A percentile compares a stretch with the other conserved stretches of the same genome.
These are phyloP conservation scores for Tephrocybe sp. DNA, from an alignment of 768 basidiomycete species.

Conservation along the genomic window DNA sequence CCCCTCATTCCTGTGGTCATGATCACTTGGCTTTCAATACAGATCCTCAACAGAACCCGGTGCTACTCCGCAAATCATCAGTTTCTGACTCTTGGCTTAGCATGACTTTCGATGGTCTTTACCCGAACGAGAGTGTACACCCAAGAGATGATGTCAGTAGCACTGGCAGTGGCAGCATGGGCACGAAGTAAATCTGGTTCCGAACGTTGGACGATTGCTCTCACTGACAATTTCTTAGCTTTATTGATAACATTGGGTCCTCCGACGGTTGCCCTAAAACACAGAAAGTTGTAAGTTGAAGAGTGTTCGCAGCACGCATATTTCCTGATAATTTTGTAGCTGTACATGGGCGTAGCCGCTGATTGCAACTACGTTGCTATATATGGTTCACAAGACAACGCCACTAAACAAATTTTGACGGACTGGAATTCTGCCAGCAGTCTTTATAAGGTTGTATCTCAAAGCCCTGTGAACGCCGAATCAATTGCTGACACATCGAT, in stretches of 20 bases:
- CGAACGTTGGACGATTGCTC: not conserved
- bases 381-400: slow-evolving; percentile 64
- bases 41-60: slow-evolving; percentile 52
- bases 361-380: slow-evolving; percentile 77
- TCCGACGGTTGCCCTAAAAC: slow-evolving; percentile 69
- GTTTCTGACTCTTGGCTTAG: slow-evolving; percentile 37
- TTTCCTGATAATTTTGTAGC: slow-evolving; percentile 26
- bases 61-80: slow-evolving; percentile 35
- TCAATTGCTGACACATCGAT: not conserved
- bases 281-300: slow-evolving; percentile 60
- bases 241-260: slow-evolving; percentile 65
- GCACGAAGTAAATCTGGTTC: slow-evolving; percentile 47
- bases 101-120: slow-evolving; percentile 34
- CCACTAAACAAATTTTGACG: slow-evolving; percentile 72
- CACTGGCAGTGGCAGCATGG: slow-evolving; percentile 49
- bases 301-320: not conserved
- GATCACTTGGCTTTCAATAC: slow-evolving; percentile 70
- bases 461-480: not conserved
- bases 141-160: slow-evolving; percentile 61
- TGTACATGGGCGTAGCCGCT: slow-evolving; percentile 86
- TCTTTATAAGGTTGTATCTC: slow-evolving; percentile 58
- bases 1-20: slow-evolving; percentile 61
- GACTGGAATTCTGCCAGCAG: slow-evolving; percentile 79
- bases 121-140: slow-evolving; percentile 33
- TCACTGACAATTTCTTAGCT: slow-evolving; percentile 45